A percentile compares a stretch with the other conserved stretches of the same genome.
Conservation (phyloP, 768 basidiomycete genomes). For the Omphalotus guepiniiformis region DNA sequence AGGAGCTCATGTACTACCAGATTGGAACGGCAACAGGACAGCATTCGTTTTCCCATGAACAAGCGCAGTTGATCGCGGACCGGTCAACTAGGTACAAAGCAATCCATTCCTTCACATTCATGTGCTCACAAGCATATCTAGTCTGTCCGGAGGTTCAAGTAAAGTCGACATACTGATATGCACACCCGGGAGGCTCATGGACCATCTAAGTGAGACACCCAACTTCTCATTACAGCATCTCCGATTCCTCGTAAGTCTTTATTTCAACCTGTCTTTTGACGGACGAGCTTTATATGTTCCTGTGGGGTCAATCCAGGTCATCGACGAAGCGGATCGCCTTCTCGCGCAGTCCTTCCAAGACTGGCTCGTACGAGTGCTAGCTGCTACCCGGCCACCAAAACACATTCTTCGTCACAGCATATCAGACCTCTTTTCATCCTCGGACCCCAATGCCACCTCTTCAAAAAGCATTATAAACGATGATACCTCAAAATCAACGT, state of each 20-base stretch:
- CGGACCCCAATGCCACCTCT: constrained; percentile 2
- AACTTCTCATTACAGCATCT: constrained; percentile 94
- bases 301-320: constrained; percentile 52
- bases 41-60: constrained; percentile 91
- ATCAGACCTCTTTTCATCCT: not conserved
- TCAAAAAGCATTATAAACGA: constrained; percentile 10
- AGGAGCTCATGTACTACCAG: constrained; percentile 25
- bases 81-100: constrained; percentile 39
- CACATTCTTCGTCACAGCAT: not conserved
- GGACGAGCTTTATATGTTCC: not conserved
- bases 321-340: constrained; percentile 97
- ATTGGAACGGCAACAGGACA: constrained; percentile 87
- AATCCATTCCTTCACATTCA: not conserved
- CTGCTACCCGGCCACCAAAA: constrained; percentile 51
- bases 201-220: constrained; percentile 83
- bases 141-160: constrained; percentile 80
- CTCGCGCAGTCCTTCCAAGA: constrained; percentile 95
- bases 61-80: constrained; percentile 71
- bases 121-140: constrained; percentile 23
- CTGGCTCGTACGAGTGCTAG: constrained; percentile 82
- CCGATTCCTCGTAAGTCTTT: constrained; percentile 74
- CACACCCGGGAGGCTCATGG: constrained; percentile 92
- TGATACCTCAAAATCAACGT: not conserved
- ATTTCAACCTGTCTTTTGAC: not conserved
- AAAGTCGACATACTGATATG: constrained; percentile 93